Conservation (phyloP, 176 grass and related monocot species). For the Oryza officinalis region DNA sequence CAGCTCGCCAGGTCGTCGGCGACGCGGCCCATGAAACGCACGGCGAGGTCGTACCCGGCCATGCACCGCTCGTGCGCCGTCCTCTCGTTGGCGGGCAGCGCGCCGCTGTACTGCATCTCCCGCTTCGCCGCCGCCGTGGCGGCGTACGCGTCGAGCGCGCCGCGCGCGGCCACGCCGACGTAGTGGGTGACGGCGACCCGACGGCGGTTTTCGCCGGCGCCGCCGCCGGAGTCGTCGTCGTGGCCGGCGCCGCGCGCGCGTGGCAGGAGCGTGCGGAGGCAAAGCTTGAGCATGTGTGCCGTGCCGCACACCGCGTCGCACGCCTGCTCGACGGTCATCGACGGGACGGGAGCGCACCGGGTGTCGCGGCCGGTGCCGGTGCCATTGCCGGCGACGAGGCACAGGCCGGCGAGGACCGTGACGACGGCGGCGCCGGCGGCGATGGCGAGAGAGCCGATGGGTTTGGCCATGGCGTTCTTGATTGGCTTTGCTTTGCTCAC, state of each 20-base stretch:
- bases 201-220: not conserved
- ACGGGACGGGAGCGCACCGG: not conserved
- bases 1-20: slow-evolving; percentile 29
- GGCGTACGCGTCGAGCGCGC: slow-evolving; percentile 12
- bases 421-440: not conserved
- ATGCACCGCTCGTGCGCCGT: slow-evolving; percentile 33
- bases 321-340: slow-evolving; percentile 21
- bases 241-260: not conserved
- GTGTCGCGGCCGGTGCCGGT: not conserved
- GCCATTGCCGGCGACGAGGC: not conserved
- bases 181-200: not conserved
- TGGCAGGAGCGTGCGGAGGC: slow-evolving; percentile 15
- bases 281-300: slow-evolving; percentile 2
- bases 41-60: slow-evolving; percentile 17
- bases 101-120: slow-evolving; percentile 6
- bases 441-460: not conserved
- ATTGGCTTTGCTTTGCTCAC: not conserved
- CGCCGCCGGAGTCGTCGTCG: too few relatives aligned
- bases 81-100: slow-evolving; percentile 10
- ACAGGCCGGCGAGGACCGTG: not conserved
- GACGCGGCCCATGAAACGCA: slow-evolving; percentile 15
- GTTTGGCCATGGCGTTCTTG: not conserved
- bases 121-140: slow-evolving; percentile 20
- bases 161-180: slow-evolving; percentile 3
- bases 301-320: slow-evolving; percentile 23